A percentile compares a stretch with the other conserved stretches of the same genome.
phyloP scores from a whole-genome alignment of 768 basidiomycete genomes.

The Holtermanniella nyarrowii region DNA sequence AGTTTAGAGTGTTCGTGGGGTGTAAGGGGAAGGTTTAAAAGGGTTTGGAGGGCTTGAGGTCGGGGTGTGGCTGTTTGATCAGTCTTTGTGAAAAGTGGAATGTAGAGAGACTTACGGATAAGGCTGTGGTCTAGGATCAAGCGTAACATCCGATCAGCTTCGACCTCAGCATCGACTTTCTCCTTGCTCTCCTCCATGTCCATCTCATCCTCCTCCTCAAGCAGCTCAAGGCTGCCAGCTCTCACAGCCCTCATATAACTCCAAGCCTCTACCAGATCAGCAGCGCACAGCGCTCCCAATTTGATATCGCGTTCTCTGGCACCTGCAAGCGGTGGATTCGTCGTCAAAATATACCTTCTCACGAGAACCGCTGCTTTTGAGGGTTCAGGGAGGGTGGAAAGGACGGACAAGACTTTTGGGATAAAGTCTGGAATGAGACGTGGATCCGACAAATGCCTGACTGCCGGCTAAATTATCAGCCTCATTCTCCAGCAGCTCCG shows the following conservation, averaged over 20 bases:
- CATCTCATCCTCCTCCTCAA: conserved; percentile 8
- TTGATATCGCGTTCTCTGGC: conserved; percentile 9
- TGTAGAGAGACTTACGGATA: background rate
- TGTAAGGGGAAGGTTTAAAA: conserved; percentile 25
- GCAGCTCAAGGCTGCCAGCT: conserved; percentile 15
- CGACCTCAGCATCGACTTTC: background rate
- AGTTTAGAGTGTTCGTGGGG: conserved; percentile 24
- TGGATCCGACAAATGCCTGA: conserved; percentile 21
- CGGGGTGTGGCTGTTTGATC: conserved; percentile 12
- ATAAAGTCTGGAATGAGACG: conserved; percentile 28
- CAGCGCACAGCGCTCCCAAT: conserved; percentile 8
- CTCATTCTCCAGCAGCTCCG: background rate
- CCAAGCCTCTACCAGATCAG: conserved; percentile 1
- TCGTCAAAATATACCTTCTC: conserved; percentile 13
- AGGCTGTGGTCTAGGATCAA: background rate
- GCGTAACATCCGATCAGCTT: background rate
- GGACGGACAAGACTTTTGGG: conserved; percentile 15
- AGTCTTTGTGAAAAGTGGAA: too few relatives aligned
- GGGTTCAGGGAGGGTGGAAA: conserved; percentile 20
- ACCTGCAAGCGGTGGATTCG: conserved; percentile 4
- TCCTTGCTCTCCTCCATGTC: background rate
- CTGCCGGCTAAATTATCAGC: conserved; percentile 10
- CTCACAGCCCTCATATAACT: conserved; percentile 16
- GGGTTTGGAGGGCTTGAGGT: conserved; percentile 9
- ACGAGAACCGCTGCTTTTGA: conserved; percentile 13